Percentiles rank a stretch among this genome's conserved stretches.
phyloP scores from a whole-genome alignment of 1,139 yeast genomes.

The Diutina scorzettiae region DNA sequence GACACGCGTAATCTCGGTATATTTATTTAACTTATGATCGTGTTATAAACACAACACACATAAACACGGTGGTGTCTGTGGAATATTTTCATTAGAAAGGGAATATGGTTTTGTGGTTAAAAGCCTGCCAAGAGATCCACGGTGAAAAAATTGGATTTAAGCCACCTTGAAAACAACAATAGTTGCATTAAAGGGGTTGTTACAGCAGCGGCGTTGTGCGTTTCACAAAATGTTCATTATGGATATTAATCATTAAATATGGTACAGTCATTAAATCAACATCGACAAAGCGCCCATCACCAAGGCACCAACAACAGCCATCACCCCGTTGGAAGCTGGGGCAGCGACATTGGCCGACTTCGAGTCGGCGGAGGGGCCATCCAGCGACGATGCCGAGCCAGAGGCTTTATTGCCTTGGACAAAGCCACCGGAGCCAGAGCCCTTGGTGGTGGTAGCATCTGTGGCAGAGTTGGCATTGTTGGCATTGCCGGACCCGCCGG shows the following conservation, averaged over 20 bases:
- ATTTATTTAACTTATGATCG: too few relatives aligned
- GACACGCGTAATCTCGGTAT: too few relatives aligned
- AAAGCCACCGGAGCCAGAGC: not conserved
- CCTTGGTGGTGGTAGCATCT: not conserved
- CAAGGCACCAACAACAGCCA: conserved; percentile 3
- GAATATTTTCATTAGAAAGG: too few relatives aligned
- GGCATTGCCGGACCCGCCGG: not conserved
- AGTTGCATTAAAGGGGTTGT: too few relatives aligned
- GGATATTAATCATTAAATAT: conserved; percentile 1
- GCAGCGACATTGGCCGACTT: not conserved
- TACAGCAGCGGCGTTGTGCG: too few relatives aligned
- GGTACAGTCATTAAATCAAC: not conserved
- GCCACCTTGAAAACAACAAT: too few relatives aligned
- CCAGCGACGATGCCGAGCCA: not conserved
- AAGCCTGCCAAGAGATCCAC: too few relatives aligned
- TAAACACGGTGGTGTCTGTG: too few relatives aligned
- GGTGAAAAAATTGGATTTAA: too few relatives aligned
- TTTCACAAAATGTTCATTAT: conserved; percentile 12
- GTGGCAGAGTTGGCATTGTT: not conserved
- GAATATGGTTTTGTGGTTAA: too few relatives aligned
- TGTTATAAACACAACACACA: too few relatives aligned
- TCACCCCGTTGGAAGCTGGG: not conserved
- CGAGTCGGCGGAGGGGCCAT: not conserved
- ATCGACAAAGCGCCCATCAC: conserved; percentile 2
- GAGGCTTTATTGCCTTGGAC: not conserved